These are phyloP conservation scores for Stephania japonica DNA, from an alignment of 164 flowering plant genomes.

Conservation along the genomic window DNA sequence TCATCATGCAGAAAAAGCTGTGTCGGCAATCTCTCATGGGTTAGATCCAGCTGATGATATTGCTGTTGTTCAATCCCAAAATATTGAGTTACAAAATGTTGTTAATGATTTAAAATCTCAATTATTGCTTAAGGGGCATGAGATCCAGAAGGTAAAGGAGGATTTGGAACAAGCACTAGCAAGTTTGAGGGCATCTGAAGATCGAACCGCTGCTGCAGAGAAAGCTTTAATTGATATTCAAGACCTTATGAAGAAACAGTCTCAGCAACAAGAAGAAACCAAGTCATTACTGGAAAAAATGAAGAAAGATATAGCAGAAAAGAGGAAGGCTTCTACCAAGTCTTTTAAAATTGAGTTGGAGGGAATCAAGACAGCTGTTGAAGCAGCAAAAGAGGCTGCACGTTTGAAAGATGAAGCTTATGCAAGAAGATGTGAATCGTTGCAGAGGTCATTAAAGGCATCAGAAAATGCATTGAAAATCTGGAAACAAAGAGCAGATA, in stretches of 20 bases:
- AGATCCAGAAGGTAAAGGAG: constrained; percentile 35
- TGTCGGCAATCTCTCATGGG: constrained; percentile 25
- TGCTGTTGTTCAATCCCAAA: constrained; percentile 33
- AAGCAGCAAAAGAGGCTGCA: constrained; percentile 46
- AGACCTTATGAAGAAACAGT: constrained; percentile 27
- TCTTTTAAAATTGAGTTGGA: constrained; percentile 49
- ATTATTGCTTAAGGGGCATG: constrained; percentile 27
- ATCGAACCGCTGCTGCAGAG: constrained; percentile 35
- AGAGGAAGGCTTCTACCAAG: constrained; percentile 29
- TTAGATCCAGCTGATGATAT: constrained; percentile 32
- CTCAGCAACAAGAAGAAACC: constrained; percentile 36
- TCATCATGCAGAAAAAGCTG: constrained; percentile 32
- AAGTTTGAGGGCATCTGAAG: constrained; percentile 31
- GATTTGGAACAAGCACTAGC: constrained; percentile 34
- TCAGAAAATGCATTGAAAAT: constrained; percentile 41
- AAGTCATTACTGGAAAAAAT: constrained; percentile 43
- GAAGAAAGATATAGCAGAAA: constrained; percentile 44
- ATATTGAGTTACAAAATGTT: constrained; percentile 30
- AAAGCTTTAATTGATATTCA: constrained; percentile 42
- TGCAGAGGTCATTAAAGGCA: constrained; percentile 44
- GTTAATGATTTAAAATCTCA: constrained; percentile 39
- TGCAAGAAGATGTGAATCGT: constrained; percentile 43
- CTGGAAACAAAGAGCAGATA: constrained; percentile 52
- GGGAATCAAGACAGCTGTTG: constrained; percentile 36
- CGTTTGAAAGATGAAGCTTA: constrained; percentile 43